Percentiles rank a stretch among this genome's conserved stretches.
Conservation (phyloP, 106 monocot species). For the Phalaenopsis aphrodite region DNA sequence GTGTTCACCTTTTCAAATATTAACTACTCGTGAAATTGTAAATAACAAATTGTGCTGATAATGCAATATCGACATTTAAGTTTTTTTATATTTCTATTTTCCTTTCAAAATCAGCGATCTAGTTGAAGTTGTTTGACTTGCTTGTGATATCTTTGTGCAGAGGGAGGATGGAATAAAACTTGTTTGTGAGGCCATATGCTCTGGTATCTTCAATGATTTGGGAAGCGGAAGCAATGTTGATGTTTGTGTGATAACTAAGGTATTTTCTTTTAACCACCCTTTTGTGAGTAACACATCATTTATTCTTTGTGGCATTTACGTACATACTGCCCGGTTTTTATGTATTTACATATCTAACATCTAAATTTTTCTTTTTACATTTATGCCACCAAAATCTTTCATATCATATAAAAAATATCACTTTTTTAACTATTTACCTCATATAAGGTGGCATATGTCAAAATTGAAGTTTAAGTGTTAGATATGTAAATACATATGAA, state of each 20-base stretch:
- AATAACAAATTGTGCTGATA: not conserved
- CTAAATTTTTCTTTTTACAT: too few relatives aligned
- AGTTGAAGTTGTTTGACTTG: not conserved
- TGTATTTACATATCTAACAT: too few relatives aligned
- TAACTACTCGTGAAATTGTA: not conserved
- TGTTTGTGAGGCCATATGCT: constrained; percentile 79
- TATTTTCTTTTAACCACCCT: not conserved
- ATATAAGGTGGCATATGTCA: too few relatives aligned
- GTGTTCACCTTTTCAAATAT: not conserved
- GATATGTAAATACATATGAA: too few relatives aligned
- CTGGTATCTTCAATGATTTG: constrained; percentile 96
- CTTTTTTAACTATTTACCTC: too few relatives aligned
- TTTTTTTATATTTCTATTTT: not conserved
- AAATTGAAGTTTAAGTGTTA: too few relatives aligned
- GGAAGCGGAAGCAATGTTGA: constrained; percentile 97
- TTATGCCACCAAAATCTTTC: too few relatives aligned
- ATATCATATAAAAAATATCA: too few relatives aligned
- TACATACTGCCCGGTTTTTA: too few relatives aligned
- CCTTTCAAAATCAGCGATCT: not conserved
- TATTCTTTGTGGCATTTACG: not conserved
- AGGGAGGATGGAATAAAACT: constrained; percentile 79
- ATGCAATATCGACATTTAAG: not conserved
- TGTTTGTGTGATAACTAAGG: constrained; percentile 95
- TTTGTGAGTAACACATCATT: not conserved
- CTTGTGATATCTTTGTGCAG: constrained; percentile 22